Base-by-base conservation (phyloP, 441 rosid species). In the Omphalea diandra region DNA sequence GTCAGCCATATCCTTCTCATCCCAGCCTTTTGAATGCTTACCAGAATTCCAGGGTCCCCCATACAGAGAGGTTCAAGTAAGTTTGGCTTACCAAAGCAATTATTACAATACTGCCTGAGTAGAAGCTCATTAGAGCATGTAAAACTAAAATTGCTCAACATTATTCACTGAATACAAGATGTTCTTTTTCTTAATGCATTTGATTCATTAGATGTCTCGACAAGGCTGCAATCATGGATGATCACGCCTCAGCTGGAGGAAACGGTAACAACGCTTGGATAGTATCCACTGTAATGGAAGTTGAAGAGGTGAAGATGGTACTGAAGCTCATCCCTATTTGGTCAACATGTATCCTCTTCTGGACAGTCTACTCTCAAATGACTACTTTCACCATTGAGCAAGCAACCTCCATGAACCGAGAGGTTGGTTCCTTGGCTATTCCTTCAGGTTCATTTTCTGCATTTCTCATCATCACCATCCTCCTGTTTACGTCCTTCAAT, bases 281-380 rank as follows among this genome's bases (percentile, higher is more conserved):
- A 5, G 92, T 85, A 27, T 87, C 93, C 0, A 84, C 90, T 0
- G 89, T 94, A 55, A 88, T 83, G 10, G 90, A 91, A 72, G 94
- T 94, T 3, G 97, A 91, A 77, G 97, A 94, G 67, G 90, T 94
- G 71, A 94, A 94, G 74, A 85, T 90, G 78, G 88, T 94, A 0
- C 17, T 90, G 32, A 87, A 86, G 63, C 75, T 94, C 63, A 68
- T 90, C 24, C 98, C 97, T 1, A 86, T 91, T 55, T 94, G 98
- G 98, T 83, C 95, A 27, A 88, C 98, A 2, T 84, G 91, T 69
- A 89, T 91, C 73, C 86, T 90, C 46, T 91, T 91, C 69, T 91
- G 95, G 97, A 91, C 97, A 55, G 79, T 87, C 52, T 94, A 94
- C 79, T 90, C 97, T 31, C 98, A 91, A 65, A 91, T 94, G 96